Base-by-base conservation (phyloP, 352 stramenopile species). In the Peronospora tabacina region DNA sequence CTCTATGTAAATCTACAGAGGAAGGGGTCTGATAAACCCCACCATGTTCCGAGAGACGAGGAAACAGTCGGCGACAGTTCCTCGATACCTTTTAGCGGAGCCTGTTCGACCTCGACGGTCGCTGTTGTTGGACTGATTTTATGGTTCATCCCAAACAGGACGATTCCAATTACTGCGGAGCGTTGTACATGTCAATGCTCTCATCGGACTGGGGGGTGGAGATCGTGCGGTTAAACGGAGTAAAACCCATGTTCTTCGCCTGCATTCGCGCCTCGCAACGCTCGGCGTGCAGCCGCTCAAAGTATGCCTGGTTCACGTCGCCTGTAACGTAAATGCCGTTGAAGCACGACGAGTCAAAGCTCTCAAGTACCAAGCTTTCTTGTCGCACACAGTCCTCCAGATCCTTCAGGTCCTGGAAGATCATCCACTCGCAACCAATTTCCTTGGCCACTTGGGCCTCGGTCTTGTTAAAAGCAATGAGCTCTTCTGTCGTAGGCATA, bases 271-370 rank as follows among this genome's bases (percentile, higher is more conserved):
- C 75, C 40, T 94, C 83, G 47, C 76, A 87, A 44, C 83, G 75
- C 60, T 90, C 76, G 20, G 76, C 61, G 39, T 89, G 70, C 46
- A 94, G 71, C 35, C 77, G 76, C 34, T 87, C 72, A 36, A 94
- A 90, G 70, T 94, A 94, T 19, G 61, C 73, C 30, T 91, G 72
- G 52, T 85, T 67, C 7, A 97, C 79, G 46, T 98, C 88, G 8
- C 87, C 87, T 37, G 95, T 98, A 28, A 99, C 90, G 70, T 99
- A 99, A 24, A 80, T 54, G 47, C 96, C 96, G 66, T 94, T 89
- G 64, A 99, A 99, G 73, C 94, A 98, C 49, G 92, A 98, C 39
- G 88, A 96, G 63, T 99, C 96, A 58, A 98, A 99, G 29, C 55
- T 48, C 15, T 73, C 49, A 6, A 96, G 61, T 17, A 29, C 49